Conservation (phyloP, 73 alveolate genomes). For the Paramecium tetraurelia region DNA sequence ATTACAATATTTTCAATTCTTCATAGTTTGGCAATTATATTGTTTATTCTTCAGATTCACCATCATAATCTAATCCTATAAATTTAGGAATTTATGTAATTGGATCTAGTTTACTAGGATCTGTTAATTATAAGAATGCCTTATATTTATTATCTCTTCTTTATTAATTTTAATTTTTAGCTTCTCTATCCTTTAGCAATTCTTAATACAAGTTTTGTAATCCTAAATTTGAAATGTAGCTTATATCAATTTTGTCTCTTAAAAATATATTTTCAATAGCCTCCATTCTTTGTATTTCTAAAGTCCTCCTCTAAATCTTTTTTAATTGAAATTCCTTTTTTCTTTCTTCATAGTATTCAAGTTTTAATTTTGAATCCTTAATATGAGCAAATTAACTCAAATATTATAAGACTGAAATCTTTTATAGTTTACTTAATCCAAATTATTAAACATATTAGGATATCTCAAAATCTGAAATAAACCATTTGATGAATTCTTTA, state of each 20-base stretch:
- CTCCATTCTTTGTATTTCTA: background rate
- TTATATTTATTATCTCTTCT: background rate
- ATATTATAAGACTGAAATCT: background rate
- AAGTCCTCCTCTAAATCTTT: background rate
- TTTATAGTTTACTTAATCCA: background rate
- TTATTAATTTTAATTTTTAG: background rate
- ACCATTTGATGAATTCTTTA: slow-evolving; percentile 43
- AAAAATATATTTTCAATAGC: background rate
- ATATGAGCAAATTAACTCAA: background rate
- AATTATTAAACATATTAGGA: background rate
- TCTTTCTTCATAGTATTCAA: slow-evolving; percentile 8
- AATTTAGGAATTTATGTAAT: background rate
- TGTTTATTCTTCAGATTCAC: background rate
- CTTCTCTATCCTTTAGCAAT: background rate
- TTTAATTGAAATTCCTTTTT: background rate
- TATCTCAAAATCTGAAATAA: background rate
- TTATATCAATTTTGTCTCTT: background rate
- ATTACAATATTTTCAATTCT: background rate
- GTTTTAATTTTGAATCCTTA: slow-evolving; percentile 5
- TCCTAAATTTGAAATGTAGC: background rate
- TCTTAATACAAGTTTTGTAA: background rate
- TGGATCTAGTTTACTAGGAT: background rate
- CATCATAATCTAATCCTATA: background rate
- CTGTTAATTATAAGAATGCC: background rate
- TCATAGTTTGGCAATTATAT: background rate